These are phyloP conservation scores for Ogataea ganodermae DNA, from an alignment of 805 yeast genomes.

Conservation along the genomic window DNA sequence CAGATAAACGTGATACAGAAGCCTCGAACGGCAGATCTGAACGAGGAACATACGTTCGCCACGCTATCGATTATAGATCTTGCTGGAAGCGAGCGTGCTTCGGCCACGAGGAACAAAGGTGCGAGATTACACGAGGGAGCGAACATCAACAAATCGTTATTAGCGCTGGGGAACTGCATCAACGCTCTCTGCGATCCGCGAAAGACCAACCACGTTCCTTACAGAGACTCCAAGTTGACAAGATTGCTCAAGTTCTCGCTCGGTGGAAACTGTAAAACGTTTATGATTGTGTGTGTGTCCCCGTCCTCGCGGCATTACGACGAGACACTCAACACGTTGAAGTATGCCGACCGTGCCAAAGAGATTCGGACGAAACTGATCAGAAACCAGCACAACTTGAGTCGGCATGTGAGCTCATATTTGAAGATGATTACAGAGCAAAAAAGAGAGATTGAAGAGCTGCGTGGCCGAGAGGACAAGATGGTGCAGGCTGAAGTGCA, in stretches of 20 bases:
- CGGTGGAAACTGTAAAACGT: constrained; percentile 93
- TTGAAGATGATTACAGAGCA: constrained; percentile 83
- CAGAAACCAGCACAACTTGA: constrained; percentile 72
- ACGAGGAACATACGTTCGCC: constrained; percentile 71
- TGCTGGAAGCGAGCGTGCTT: constrained; percentile 95
- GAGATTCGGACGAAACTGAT: constrained; percentile 80
- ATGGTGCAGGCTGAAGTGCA: constrained; percentile 42
- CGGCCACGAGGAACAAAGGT: constrained; percentile 85
- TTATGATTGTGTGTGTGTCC: constrained; percentile 92
- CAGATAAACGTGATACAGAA: constrained; percentile 71
- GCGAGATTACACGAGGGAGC: constrained; percentile 87
- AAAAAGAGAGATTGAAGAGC: constrained; percentile 67
- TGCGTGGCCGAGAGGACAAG: constrained; percentile 54
- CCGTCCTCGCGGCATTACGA: constrained; percentile 89
- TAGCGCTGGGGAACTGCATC: constrained; percentile 92
- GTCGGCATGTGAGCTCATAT: constrained; percentile 83
- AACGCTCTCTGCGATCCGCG: constrained; percentile 83
- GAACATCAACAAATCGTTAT: constrained; percentile 81
- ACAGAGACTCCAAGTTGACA: constrained; percentile 87
- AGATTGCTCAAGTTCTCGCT: constrained; percentile 83
- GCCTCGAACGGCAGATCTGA: constrained; percentile 59
- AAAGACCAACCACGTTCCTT: constrained; percentile 76
- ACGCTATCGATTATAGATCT: constrained; percentile 86
- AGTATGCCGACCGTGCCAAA: constrained; percentile 90
- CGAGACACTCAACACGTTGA: constrained; percentile 87